Base-by-base conservation (phyloP, 768 basidiomycete species). In the Amanita inopinata region DNA sequence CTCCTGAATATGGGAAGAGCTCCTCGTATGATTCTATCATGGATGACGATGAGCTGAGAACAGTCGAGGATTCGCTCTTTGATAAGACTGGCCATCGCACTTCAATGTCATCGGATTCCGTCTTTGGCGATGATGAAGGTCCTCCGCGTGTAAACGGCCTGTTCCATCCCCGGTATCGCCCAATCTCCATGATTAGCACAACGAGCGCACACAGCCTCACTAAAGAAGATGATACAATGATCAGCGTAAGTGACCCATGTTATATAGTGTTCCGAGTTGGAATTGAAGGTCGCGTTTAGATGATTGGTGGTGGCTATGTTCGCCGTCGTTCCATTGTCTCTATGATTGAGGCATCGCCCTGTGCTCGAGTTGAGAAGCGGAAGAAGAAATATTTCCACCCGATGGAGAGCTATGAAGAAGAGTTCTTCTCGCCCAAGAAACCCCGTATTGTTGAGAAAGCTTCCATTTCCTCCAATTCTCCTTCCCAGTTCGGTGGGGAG, bases 141-240 rank as follows among this genome's bases (percentile, higher is more conserved):
- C 60, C 60, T 43, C 45, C 57, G 57, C n/a, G 58, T 8, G 55
- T 56, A 23, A 58, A 54, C 2, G 59, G 62, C 19, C 53, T 67
- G 38, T 60, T 73, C n/a, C 70, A 66, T 3, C 67, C 68, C 17
- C 74, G 73, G 22, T 81, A 77, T 61, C 66, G 82, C 11, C 83
- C 83, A 0, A 50, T 83, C 20, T 86, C 85, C 0, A 63, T 78
- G 25, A 52, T 78, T 40, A 87, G 82, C 51, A 61, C 73, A 25
- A 46, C 61, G 45, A 65, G 62, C 20, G 56, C 60, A 1, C 70
- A 76, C 32, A 74, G 74, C 45, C 71, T 76, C 0, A 58, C 61
- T 32, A 69, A 67, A 48, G 84, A 86, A 19, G 82, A 86, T 46
- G 85, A 88, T 50, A 88, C 86, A 0, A 85, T 87, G 83, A 80